Conservation (phyloP, 2,329 filamentous ascomycete species). For the Chaetomium sp. region DNA sequence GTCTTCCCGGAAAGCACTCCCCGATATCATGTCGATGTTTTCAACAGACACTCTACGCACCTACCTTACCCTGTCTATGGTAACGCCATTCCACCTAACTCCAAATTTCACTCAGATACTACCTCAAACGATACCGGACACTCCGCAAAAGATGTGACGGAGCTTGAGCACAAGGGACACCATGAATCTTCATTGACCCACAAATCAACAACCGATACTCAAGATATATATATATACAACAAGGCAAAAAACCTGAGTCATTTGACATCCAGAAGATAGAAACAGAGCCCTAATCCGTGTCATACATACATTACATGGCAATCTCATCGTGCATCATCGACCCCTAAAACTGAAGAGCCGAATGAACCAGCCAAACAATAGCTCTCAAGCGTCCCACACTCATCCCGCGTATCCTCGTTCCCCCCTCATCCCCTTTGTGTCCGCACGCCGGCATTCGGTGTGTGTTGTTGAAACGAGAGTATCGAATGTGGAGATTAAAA, state of each 20-base stretch:
- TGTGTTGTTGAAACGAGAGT: no score
- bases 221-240: no score
- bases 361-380: background rate
- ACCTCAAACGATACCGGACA: conserved; percentile 83
- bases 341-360: background rate
- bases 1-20: conserved; percentile 30
- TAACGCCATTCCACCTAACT: background rate
- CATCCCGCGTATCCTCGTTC: background rate
- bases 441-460: no score
- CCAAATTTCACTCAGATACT: conserved; percentile 55
- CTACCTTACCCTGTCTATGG: no score
- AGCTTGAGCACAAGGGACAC: conserved; percentile 22
- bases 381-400: background rate
- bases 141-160: conserved; percentile 72
- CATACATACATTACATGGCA: background rate
- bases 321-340: background rate
- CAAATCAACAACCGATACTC: no score
- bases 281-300: no score
- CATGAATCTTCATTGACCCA: background rate
- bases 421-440: no score
- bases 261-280: no score
- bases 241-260: no score
- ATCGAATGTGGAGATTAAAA: no score
- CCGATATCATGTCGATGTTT: background rate
- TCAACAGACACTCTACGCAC: background rate